Conservation (phyloP, 805 yeast species). For the Ogataea dorogensis region DNA sequence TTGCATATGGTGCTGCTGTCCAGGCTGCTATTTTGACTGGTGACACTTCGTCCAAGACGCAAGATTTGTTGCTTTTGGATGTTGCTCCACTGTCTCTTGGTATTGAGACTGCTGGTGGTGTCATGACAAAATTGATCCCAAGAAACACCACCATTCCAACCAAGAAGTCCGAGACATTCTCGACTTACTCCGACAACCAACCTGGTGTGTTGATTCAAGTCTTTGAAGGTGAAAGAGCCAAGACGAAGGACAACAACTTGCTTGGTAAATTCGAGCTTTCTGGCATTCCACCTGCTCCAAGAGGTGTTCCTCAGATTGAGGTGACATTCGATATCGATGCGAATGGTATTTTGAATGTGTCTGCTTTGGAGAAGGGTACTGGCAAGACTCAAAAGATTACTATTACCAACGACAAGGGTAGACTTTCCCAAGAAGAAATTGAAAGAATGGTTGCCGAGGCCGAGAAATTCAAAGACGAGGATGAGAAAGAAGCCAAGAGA, state of each 20-base stretch:
- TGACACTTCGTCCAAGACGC: conserved; percentile 94
- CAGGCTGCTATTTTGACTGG: conserved; percentile 97
- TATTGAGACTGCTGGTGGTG: conserved; percentile 82
- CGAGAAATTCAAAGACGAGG: conserved; percentile 61
- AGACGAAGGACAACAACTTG: conserved; percentile 73
- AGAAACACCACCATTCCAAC: conserved; percentile 78
- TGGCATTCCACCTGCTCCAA: conserved; percentile 73
- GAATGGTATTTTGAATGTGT: conserved; percentile 65
- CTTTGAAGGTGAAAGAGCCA: conserved; percentile 77
- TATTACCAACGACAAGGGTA: conserved; percentile 47
- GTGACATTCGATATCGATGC: conserved; percentile 81
- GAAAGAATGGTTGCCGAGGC: conserved; percentile 66
- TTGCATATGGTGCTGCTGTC: conserved; percentile 98
- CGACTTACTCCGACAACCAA: conserved; percentile 83
- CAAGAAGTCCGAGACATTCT: conserved; percentile 68
- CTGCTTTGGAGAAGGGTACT: conserved; percentile 56
- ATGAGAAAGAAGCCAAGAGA: conserved; percentile 58
- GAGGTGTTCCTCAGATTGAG: conserved; percentile 76
- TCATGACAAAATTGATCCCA: conserved; percentile 74
- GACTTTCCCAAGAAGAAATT: conserved; percentile 61
- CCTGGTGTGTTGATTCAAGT: conserved; percentile 80
- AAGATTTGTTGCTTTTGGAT: conserved; percentile 90
- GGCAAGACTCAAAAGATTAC: conserved; percentile 52
- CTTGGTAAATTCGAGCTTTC: conserved; percentile 72
- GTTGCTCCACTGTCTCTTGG: conserved; percentile 91